Conservation (phyloP, 1,284 basidiomycete species). For the Jaminaea rosea region DNA sequence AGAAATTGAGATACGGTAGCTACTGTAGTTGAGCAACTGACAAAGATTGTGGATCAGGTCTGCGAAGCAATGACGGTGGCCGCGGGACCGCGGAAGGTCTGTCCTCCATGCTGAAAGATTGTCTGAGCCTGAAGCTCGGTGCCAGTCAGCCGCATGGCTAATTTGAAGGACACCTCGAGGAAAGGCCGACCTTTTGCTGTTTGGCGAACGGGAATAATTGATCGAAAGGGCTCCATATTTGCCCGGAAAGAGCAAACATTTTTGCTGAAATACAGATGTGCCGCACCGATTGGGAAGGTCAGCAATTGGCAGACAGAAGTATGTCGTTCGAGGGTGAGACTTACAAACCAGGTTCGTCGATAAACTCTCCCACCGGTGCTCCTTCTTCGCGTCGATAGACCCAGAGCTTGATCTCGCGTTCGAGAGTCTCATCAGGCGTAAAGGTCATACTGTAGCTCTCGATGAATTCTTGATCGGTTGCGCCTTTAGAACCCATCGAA, state of each 20-base stretch:
- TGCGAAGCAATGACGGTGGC: too few relatives aligned
- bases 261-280: neutral
- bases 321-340: too few relatives aligned
- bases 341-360: constrained; percentile 9
- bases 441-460: constrained; percentile 4
- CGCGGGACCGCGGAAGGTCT: too few relatives aligned
- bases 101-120: constrained; percentile 5
- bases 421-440: neutral
- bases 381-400: constrained; percentile 8
- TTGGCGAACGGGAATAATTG: constrained; percentile 4
- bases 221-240: constrained; percentile 8
- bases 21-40: too few relatives aligned
- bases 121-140: constrained; percentile 8
- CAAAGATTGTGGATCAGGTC: too few relatives aligned
- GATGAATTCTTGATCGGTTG: neutral
- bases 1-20: too few relatives aligned
- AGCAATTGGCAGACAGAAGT: neutral
- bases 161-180: constrained; percentile 4
- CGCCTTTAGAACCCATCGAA: neutral
- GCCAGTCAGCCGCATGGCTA: constrained; percentile 10
- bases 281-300: neutral
- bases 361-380: constrained; percentile 6
- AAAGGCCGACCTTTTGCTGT: constrained; percentile 4
- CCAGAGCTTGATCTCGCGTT: constrained; percentile 3
- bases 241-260: constrained; percentile 6